Evolutionary conservation across 2,329 filamentous ascomycete species (phyloP).

Genomic region (Aspergillus sergii): DNA sequence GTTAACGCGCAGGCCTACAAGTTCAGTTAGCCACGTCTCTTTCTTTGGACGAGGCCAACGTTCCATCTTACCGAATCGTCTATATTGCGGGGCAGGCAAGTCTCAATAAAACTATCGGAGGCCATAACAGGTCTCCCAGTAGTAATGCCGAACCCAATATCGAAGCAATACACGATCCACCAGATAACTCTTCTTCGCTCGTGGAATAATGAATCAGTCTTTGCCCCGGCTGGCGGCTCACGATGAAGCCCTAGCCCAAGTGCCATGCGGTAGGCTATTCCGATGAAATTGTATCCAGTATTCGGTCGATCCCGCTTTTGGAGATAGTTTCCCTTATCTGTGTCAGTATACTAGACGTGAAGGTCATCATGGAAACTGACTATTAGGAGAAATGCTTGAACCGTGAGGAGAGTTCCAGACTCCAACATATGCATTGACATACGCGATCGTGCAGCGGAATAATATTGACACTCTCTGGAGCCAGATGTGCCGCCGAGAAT

Average conservation of each 20-base stretch:
- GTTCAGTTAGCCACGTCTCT: too few species aligned
- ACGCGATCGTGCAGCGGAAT: conserved; percentile 24
- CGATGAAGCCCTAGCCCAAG: conserved; percentile 54
- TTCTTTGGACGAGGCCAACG: too few species aligned
- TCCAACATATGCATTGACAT: conserved; percentile 32
- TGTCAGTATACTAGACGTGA: neutral
- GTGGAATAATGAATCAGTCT: conserved; percentile 13
- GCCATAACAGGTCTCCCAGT: conserved; percentile 30
- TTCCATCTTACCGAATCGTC: conserved; percentile 20
- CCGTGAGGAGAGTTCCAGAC: conserved; percentile 32
- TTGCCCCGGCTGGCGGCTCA: conserved; percentile 29
- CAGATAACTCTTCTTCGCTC: conserved; percentile 24
- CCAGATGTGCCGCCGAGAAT: conserved; percentile 13
- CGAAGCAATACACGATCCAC: conserved; percentile 35
- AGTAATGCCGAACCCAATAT: conserved; percentile 34
- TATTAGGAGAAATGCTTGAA: conserved; percentile 37
- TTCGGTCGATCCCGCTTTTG: conserved; percentile 57
- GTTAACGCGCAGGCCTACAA: neutral
- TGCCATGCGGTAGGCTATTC: conserved; percentile 54
- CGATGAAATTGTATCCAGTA: conserved; percentile 56
- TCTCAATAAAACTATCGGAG: conserved; percentile 39
- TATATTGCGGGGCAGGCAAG: conserved; percentile 22
- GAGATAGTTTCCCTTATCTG: conserved; percentile 47
- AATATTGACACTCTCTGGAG: conserved; percentile 12
- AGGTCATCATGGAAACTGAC: conserved; percentile 16